Evolutionary conservation across 2,329 filamentous ascomycete species (phyloP).

Genomic region (Ophiosphaerella herpotricha): DNA sequence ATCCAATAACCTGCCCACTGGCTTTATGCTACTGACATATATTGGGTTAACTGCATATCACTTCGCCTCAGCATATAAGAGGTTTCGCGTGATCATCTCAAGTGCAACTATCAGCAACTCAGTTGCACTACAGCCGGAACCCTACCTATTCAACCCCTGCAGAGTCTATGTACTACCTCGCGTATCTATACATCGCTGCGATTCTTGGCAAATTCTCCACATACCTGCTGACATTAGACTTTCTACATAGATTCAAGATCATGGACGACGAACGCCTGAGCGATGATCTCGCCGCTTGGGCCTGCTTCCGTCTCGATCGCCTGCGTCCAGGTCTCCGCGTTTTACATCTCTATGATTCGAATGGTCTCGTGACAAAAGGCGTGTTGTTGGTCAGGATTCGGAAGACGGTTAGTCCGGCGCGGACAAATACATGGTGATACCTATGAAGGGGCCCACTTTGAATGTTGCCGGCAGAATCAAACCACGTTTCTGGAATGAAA

Average conservation of each 20-base stretch:
- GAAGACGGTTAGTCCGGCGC: constrained; percentile 55
- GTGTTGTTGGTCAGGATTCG: constrained; percentile 74
- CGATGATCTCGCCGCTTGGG: constrained; percentile 84
- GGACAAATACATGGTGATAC: constrained; percentile 8
- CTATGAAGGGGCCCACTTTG: not conserved
- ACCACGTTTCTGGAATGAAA: too few species aligned
- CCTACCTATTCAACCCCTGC: too few species aligned
- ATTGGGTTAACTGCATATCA: too few species aligned
- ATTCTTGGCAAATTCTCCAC: not conserved
- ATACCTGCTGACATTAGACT: too few species aligned
- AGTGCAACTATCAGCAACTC: too few species aligned
- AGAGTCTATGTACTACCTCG: too few species aligned
- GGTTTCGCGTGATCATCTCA: too few species aligned
- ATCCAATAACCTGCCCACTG: constrained; percentile 1
- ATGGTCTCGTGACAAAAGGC: constrained; percentile 69
- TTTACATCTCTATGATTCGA: constrained; percentile 72
- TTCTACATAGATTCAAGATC: constrained; percentile 69
- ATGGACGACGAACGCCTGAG: constrained; percentile 79
- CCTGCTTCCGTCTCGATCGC: constrained; percentile 83
- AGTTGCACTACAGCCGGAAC: too few species aligned
- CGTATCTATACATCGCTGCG: not conserved
- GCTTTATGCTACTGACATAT: not conserved
- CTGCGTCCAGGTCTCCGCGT: constrained; percentile 76
- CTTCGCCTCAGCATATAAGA: too few species aligned
- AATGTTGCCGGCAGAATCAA: too few species aligned